These are phyloP conservation scores for Glycine latifolia DNA, from an alignment of 306 rosid genomes.

Conservation along the genomic window DNA sequence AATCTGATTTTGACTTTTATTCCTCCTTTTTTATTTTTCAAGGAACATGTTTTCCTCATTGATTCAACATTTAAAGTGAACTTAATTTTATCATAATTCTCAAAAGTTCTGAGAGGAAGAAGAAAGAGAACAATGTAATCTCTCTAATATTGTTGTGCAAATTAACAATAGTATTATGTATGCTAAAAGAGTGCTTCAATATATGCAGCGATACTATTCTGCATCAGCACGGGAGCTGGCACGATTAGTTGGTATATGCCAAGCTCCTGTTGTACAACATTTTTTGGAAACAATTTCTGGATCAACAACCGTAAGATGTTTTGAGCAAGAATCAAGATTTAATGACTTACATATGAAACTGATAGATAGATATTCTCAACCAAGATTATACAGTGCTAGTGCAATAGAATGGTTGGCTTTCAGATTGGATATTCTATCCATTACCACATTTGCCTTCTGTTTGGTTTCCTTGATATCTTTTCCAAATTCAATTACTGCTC, in stretches of 20 bases:
- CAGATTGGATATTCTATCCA: slow-evolving; percentile 65
- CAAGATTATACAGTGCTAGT: slow-evolving; percentile 53
- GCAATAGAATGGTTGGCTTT: slow-evolving; percentile 75
- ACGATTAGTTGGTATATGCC: slow-evolving; percentile 26
- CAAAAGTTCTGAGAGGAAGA: neutral
- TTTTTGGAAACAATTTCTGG: slow-evolving; percentile 13
- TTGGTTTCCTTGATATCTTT: neutral
- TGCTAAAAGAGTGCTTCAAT: neutral
- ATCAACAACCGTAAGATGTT: slow-evolving; percentile 47
- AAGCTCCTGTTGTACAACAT: slow-evolving; percentile 31
- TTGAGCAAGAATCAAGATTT: slow-evolving; percentile 65
- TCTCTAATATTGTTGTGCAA: neutral
- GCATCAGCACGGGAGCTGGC: slow-evolving; percentile 2
- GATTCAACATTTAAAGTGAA: neutral
- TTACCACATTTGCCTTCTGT: slow-evolving; percentile 59
- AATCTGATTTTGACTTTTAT: neutral
- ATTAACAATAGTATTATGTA: neutral
- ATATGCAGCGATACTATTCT: slow-evolving; percentile 14
- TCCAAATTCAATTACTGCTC: slow-evolving; percentile 35
- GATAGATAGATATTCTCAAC: slow-evolving; percentile 61
- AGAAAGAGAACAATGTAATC: neutral
- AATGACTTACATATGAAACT: slow-evolving; percentile 61
- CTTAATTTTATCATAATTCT: neutral
- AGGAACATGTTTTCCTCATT: neutral
- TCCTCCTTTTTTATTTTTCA: neutral